Evolutionary conservation across 345 rosid genomes (phyloP).

Genomic region (Salix koriyanagi): DNA sequence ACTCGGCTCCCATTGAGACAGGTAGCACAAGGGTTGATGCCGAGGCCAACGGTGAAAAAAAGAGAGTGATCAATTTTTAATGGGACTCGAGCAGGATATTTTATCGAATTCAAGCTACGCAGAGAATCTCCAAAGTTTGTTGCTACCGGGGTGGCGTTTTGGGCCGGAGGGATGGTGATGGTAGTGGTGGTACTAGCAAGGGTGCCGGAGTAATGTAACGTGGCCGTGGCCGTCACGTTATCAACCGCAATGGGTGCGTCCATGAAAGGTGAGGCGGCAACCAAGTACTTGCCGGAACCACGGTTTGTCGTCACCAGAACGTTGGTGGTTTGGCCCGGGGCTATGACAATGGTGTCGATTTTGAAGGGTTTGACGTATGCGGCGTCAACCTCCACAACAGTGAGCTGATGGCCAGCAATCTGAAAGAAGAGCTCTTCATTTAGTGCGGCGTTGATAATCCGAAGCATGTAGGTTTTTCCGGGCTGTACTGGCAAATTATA

Average conservation of each 20-base stretch:
- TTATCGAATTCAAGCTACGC: slow-evolving; percentile 70
- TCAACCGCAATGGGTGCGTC: slow-evolving; percentile 82
- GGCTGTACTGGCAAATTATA: slow-evolving; percentile 50
- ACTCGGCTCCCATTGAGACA: slow-evolving; percentile 75
- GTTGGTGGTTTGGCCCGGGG: slow-evolving; percentile 93
- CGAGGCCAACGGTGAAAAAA: slow-evolving; percentile 71
- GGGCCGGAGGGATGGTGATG: slow-evolving; percentile 58
- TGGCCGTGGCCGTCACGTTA: slow-evolving; percentile 78
- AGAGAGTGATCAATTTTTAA: slow-evolving; percentile 66
- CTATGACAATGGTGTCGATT: slow-evolving; percentile 52
- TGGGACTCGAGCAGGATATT: slow-evolving; percentile 76
- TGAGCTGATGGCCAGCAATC: slow-evolving; percentile 78
- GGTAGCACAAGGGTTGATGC: slow-evolving; percentile 66
- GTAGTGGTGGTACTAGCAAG: slow-evolving; percentile 47
- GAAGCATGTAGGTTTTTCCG: slow-evolving; percentile 70
- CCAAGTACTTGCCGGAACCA: slow-evolving; percentile 57
- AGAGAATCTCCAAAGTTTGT: slow-evolving; percentile 50
- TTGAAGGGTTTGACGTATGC: slow-evolving; percentile 76
- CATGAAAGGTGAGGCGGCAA: slow-evolving; percentile 86
- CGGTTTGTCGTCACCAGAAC: slow-evolving; percentile 54
- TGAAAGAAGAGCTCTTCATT: slow-evolving; percentile 95
- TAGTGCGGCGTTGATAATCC: slow-evolving; percentile 89
- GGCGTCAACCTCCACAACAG: slow-evolving; percentile 89
- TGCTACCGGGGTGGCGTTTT: slow-evolving; percentile 72
- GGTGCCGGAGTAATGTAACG: slow-evolving; percentile 76